Percentiles rank a stretch among this genome's conserved stretches.
phyloP scores from a whole-genome alignment of 1,284 basidiomycete genomes.

The Volvariella surrecta region DNA sequence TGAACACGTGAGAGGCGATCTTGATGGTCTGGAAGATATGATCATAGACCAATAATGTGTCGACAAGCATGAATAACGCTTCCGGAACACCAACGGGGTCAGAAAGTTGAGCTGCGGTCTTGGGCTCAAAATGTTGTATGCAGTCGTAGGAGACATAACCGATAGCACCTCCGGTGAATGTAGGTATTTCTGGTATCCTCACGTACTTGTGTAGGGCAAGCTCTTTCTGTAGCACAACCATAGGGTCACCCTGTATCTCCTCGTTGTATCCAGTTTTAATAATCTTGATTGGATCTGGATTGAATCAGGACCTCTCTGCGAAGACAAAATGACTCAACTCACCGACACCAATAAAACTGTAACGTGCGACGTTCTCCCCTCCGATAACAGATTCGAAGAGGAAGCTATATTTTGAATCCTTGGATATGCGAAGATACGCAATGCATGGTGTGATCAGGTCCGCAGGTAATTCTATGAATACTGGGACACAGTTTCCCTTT shows the following conservation, averaged over 20 bases:
- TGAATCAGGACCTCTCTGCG: neutral
- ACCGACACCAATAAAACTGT: constrained; percentile 96
- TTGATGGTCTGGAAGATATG: constrained; percentile 95
- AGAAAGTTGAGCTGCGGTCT: constrained; percentile 65
- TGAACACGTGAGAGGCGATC: constrained; percentile 92
- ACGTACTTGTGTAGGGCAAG: constrained; percentile 85
- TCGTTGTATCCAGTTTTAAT: constrained; percentile 85
- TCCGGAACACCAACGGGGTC: constrained; percentile 87
- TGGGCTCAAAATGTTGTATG: constrained; percentile 95
- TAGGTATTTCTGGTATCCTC: constrained; percentile 84
- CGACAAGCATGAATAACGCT: constrained; percentile 94
- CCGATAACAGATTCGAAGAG: constrained; percentile 87
- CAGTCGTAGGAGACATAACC: constrained; percentile 98
- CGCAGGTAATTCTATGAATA: constrained; percentile 89
- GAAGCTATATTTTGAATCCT: constrained; percentile 90
- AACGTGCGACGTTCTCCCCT: constrained; percentile 88
- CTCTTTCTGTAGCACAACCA: constrained; percentile 79
- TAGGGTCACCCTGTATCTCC: constrained; percentile 83
- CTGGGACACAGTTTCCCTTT: constrained; percentile 85
- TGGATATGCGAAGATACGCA: constrained; percentile 89
- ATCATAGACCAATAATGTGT: constrained; percentile 93
- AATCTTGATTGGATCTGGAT: constrained; percentile 84
- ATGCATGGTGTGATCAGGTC: constrained; percentile 97
- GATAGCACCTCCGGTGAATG: constrained; percentile 96
- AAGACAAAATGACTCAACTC: constrained; percentile 18